These are phyloP conservation scores for Epichloe gansuensis DNA, from an alignment of 2,329 filamentous ascomycete species.

Conservation along the genomic window DNA sequence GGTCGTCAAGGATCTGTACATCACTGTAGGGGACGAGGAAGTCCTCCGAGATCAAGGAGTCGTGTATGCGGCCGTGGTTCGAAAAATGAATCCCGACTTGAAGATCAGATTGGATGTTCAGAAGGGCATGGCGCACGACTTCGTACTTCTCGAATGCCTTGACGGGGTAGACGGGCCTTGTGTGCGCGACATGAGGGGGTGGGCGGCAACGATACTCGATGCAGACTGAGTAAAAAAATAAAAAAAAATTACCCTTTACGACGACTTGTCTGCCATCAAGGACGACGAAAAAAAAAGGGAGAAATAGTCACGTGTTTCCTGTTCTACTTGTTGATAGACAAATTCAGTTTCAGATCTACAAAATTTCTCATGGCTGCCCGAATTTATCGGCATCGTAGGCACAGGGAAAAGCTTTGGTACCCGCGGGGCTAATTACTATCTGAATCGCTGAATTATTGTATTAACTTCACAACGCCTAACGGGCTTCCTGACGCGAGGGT, in stretches of 20 bases:
- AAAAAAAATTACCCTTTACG: accelerated
- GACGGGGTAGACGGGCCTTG: slow-evolving; percentile 2
- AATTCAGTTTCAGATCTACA: too few species aligned
- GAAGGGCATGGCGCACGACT: slow-evolving; percentile 6
- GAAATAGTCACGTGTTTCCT: too few species aligned
- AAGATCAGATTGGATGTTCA: slow-evolving; percentile 3
- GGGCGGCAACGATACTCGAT: neutral
- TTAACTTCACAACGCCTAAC: too few species aligned
- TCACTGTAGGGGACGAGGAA: slow-evolving; percentile 7
- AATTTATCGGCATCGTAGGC: too few species aligned
- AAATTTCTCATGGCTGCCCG: too few species aligned
- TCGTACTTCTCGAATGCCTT: slow-evolving; percentile 7
- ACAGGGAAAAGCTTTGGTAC: too few species aligned
- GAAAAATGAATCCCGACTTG: slow-evolving; percentile 6
- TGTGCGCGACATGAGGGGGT: slow-evolving; percentile 2
- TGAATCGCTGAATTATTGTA: too few species aligned
- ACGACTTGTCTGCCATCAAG: too few species aligned
- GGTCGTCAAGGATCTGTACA: slow-evolving; percentile 1
- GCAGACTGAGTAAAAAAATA: neutral
- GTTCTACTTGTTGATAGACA: too few species aligned
- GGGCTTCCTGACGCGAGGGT: too few species aligned
- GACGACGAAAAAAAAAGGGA: too few species aligned
- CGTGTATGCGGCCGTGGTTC: slow-evolving; percentile 2
- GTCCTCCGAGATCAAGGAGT: slow-evolving; percentile 6
- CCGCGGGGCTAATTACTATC: too few species aligned